Evolutionary conservation across 306 rosid species (phyloP), one percentile per base, ranked within the genome.

Genomic region (Quercus ilex): DNA sequence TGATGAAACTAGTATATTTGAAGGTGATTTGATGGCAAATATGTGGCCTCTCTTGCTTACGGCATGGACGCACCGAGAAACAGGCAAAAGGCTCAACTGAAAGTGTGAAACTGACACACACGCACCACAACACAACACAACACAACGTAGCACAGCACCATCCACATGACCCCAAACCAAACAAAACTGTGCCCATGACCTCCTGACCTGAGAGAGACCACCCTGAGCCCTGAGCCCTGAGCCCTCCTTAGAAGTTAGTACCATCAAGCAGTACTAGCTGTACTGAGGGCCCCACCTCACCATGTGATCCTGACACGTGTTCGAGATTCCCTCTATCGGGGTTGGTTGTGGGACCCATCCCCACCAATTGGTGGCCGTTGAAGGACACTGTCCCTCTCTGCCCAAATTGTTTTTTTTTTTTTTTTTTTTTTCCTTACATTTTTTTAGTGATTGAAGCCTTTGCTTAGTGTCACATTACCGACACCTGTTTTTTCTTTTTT

Each of bases 281-380:
- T 78, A 62, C 13, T 49, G 28, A 81, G 74, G 25, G 72, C 83
- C 80, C 88, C 78, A 69, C 19, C n/a, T 18, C 51, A 49, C 74
- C 77, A 6, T 78, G 26, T 28, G 79, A 68, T 23, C 5, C 12
- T 20, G 57, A 60, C 83, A 78, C 83, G 88, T 77, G 80, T 62
- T 51, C 1, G 17, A 19, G 17, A 28, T 55, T 35, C 38, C 3
- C 6, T 9, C 6, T 19, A 23, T 20, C 8, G 46, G 46, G 46
- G 46, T 8, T 8, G 11, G 31, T 13, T 19, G 72, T 69, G 79
- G 83, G 79, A 41, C 79, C 78, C 73, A 38, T 1, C 4, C 78
- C 59, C 79, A 38, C 62, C 55, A 26, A 26, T 53, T 38, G 79
- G 75, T 25, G 74, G 59, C 60, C 63, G 78, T 20, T 56, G 78